phyloP scores from a whole-genome alignment of 305 asterid genomes.

The Solanum aculeatissimum region DNA sequence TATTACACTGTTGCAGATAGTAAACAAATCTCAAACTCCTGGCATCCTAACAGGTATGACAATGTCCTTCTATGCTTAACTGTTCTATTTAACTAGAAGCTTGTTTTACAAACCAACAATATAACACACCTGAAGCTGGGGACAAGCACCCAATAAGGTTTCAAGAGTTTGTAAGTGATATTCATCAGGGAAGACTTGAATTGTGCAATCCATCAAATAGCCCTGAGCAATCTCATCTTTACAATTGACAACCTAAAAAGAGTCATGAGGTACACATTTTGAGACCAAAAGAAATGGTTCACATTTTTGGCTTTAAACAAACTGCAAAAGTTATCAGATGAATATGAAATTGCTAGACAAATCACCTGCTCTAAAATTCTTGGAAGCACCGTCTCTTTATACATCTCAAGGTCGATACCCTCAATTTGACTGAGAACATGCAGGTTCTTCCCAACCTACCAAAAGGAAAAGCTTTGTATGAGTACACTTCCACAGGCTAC shows the following conservation, averaged over 20 bases:
- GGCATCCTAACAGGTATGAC: neutral
- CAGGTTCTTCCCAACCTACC: slow-evolving; percentile 94
- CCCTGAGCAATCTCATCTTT: slow-evolving; percentile 95
- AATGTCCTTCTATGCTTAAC: neutral
- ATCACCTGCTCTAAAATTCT: slow-evolving; percentile 93
- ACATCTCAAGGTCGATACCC: slow-evolving; percentile 97
- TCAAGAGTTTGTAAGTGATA: slow-evolving; percentile 97
- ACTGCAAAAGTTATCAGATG: neutral
- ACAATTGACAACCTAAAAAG: slow-evolving; percentile 82
- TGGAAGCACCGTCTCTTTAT: slow-evolving; percentile 86
- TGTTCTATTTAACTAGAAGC: neutral
- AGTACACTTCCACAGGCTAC: slow-evolving; percentile 6
- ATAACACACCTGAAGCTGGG: slow-evolving; percentile 82
- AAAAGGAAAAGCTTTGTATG: slow-evolving; percentile 12
- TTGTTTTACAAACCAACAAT: neutral
- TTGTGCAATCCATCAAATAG: slow-evolving; percentile 96
- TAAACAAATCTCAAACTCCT: neutral
- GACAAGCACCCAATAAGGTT: slow-evolving; percentile 86
- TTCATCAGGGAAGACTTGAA: slow-evolving; percentile 98
- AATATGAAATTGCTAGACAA: neutral
- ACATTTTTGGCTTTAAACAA: neutral
- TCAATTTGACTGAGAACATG: slow-evolving; percentile 98
- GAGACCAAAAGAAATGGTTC: neutral
- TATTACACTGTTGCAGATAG: neutral
- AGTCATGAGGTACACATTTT: neutral